Percentiles rank a stretch among this genome's conserved stretches.
Evolutionary conservation across 352 stramenopile genomes (phyloP).

Genomic region (Phytophthora sp.): DNA sequence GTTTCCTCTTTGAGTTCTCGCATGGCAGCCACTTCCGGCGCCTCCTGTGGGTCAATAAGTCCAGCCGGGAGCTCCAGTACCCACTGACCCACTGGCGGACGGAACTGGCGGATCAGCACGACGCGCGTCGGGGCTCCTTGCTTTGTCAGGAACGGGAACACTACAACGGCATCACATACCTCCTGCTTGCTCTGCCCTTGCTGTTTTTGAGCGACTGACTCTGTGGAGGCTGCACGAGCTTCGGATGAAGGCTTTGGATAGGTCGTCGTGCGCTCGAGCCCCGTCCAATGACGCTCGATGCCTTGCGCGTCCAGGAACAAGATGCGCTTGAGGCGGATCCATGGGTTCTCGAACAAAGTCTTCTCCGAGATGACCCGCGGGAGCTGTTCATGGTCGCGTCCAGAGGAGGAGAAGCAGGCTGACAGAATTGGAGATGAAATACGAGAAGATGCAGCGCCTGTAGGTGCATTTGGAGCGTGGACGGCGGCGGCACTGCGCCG

Average conservation of each 20-base stretch:
- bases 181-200: constrained; percentile 24
- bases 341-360: constrained; percentile 71
- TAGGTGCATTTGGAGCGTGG: not conserved
- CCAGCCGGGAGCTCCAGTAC: constrained; percentile 92
- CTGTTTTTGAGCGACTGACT: not conserved
- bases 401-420: constrained; percentile 16
- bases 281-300: constrained; percentile 63
- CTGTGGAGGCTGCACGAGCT: not conserved
- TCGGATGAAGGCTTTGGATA: constrained; percentile 40
- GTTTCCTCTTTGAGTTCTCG: constrained; percentile 92
- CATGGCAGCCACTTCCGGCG: constrained; percentile 69
- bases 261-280: constrained; percentile 70
- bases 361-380: constrained; percentile 59
- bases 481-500: constrained; percentile 6
- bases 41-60: constrained; percentile 90
- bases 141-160: constrained; percentile 73
- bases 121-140: constrained; percentile 39
- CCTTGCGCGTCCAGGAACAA: constrained; percentile 62
- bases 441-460: constrained; percentile 1
- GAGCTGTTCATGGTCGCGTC: constrained; percentile 26
- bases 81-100: constrained; percentile 82
- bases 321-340: constrained; percentile 69
- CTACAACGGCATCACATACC: constrained; percentile 71
- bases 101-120: constrained; percentile 92
- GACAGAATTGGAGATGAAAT: not conserved